These are phyloP conservation scores for Rhizophagus clarus DNA, from an alignment of 192 early-diverging fungal genomes.

Conservation along the genomic window DNA sequence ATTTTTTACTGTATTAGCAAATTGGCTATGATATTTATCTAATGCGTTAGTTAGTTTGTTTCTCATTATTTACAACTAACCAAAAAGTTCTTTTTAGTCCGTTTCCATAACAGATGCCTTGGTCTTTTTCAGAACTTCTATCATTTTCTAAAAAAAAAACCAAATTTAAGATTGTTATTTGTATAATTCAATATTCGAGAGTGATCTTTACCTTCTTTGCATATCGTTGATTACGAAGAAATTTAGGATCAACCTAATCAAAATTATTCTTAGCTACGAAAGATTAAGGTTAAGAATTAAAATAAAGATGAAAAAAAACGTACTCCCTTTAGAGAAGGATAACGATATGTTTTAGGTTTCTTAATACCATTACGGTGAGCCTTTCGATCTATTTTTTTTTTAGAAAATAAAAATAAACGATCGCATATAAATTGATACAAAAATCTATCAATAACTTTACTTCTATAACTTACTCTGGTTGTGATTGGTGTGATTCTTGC, in stretches of 20 bases:
- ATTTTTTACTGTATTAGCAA: too few relatives aligned
- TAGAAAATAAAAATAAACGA: constrained; percentile 14
- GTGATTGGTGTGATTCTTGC: constrained; percentile 99
- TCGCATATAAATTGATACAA: background rate
- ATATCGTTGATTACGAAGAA: constrained; percentile 95
- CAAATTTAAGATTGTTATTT: background rate
- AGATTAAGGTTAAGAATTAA: background rate
- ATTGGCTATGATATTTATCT: too few relatives aligned
- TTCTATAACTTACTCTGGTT: constrained; percentile 84
- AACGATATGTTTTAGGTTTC: constrained; percentile 88
- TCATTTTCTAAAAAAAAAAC: background rate
- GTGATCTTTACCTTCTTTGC: constrained; percentile 64
- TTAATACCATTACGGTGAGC: constrained; percentile 99
- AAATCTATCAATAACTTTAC: background rate
- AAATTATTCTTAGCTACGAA: background rate
- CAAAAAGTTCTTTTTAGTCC: background rate
- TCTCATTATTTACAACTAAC: background rate
- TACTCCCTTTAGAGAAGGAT: constrained; percentile 95
- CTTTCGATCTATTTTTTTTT: constrained; percentile 71
- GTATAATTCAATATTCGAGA: background rate
- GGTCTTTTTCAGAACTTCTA: background rate
- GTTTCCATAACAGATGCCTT: background rate
- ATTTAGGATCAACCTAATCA: constrained; percentile 66
- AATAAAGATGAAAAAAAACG: constrained; percentile 51
- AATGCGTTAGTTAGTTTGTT: background rate